A percentile compares a stretch with the other conserved stretches of the same genome.
Evolutionary conservation across 2,329 filamentous ascomycete genomes (phyloP).

Genomic region (Fusarium foetens): DNA sequence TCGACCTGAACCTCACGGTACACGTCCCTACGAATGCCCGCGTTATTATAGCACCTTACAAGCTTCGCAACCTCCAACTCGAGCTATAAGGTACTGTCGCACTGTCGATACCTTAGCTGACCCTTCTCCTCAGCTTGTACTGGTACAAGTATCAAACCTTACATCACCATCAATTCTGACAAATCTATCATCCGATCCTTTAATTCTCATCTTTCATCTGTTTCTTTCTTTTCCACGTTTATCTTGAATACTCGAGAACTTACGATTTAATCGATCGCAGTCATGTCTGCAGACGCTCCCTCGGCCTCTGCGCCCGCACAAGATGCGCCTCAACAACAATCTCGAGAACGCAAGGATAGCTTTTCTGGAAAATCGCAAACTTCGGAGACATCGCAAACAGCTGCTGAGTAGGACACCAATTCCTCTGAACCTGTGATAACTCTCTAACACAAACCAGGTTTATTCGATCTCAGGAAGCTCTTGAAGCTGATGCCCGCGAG

Average conservation of each 20-base stretch:
- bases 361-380: slow-evolving; percentile 65
- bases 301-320: slow-evolving; percentile 41
- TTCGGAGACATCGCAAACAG: slow-evolving; percentile 76
- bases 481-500: slow-evolving; percentile 95
- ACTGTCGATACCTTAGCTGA: slow-evolving; percentile 1
- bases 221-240: background rate
- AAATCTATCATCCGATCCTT: slow-evolving; percentile 4
- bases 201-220: background rate
- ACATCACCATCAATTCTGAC: slow-evolving; percentile 17
- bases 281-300: slow-evolving; percentile 54
- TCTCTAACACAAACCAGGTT: slow-evolving; percentile 64
- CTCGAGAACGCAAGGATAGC: slow-evolving; percentile 62
- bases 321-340: slow-evolving; percentile 38
- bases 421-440: accelerated
- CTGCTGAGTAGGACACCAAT: slow-evolving; percentile 68
- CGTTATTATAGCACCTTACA: slow-evolving; percentile 29
- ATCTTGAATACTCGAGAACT: background rate
- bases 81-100: background rate
- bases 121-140: slow-evolving; percentile 18
- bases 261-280: background rate
- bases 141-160: slow-evolving; percentile 2
- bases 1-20: background rate
- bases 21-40: background rate
- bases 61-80: slow-evolving; percentile 4
- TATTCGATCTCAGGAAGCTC: slow-evolving; percentile 85